These are phyloP conservation scores for Salix koriyanagi DNA, from an alignment of 345 rosid species.

Conservation along the genomic window DNA sequence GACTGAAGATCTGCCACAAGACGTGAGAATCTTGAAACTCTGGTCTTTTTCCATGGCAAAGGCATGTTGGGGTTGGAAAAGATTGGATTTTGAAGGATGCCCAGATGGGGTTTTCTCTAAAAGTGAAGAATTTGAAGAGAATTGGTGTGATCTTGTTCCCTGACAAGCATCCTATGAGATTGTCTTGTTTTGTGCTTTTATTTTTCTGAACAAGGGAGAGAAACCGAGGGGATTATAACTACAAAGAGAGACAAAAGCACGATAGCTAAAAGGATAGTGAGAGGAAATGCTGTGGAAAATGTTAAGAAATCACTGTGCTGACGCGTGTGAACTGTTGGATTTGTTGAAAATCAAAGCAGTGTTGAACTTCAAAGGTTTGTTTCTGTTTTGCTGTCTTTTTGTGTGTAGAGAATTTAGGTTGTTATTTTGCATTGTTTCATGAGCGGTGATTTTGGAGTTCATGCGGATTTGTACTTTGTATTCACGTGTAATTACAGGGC, in stretches of 20 bases:
- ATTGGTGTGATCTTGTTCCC: background rate
- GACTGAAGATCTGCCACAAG: conserved; percentile 69
- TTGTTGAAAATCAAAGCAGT: background rate
- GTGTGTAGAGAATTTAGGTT: background rate
- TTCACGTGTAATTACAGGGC: background rate
- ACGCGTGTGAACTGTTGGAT: background rate
- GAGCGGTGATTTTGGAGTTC: background rate
- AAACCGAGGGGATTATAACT: background rate
- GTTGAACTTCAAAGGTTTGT: background rate
- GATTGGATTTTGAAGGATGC: background rate
- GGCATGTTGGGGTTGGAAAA: conserved; percentile 39
- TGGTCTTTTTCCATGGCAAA: conserved; percentile 71
- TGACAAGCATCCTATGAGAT: background rate
- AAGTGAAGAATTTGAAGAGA: background rate
- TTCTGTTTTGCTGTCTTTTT: background rate
- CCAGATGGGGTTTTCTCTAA: background rate
- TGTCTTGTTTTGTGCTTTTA: background rate
- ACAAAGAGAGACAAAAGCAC: background rate
- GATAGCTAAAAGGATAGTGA: background rate
- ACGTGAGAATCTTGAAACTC: conserved; percentile 49
- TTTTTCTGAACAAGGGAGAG: background rate
- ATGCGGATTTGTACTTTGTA: background rate
- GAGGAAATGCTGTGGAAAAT: background rate
- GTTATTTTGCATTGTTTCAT: background rate
- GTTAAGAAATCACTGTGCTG: background rate